These are phyloP conservation scores for Pseudevernia furfuracea DNA, from an alignment of 495 filamentous ascomycete species.

Conservation along the genomic window DNA sequence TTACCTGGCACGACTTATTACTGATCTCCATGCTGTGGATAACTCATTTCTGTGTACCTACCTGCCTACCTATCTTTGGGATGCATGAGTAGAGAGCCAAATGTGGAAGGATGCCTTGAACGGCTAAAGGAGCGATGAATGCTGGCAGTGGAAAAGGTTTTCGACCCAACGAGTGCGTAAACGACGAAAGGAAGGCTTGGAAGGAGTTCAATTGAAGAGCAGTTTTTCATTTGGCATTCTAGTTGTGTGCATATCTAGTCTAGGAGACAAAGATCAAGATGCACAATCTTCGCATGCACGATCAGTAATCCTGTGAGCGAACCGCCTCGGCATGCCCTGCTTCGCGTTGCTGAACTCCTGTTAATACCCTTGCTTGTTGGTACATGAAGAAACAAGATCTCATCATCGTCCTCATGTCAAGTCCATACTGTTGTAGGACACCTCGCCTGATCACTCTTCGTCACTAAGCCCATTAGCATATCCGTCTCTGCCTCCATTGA, in stretches of 20 bases:
- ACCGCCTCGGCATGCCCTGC: not conserved
- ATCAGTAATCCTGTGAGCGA: not conserved
- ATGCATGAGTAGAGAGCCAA: not conserved
- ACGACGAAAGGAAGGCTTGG: too few relatives aligned
- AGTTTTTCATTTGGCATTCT: not conserved
- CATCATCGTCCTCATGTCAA: slow-evolving; percentile 5
- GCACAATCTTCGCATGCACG: not conserved
- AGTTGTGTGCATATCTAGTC: not conserved
- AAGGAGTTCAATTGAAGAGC: too few relatives aligned
- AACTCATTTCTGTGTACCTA: too few relatives aligned
- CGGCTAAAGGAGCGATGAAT: not conserved
- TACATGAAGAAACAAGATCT: slow-evolving; percentile 11
- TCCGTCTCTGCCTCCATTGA: slow-evolving; percentile 43
- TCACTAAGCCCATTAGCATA: slow-evolving; percentile 32
- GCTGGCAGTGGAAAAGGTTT: not conserved
- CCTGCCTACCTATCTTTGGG: too few relatives aligned
- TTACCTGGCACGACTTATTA: too few relatives aligned
- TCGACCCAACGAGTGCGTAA: not conserved
- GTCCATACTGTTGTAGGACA: not conserved
- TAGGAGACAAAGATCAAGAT: not conserved
- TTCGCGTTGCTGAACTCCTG: not conserved
- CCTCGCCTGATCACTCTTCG: slow-evolving; percentile 6
- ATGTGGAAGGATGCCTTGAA: not conserved
- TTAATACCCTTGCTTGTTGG: slow-evolving; percentile 5
- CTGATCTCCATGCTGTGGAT: too few relatives aligned